Evolutionary conservation across 495 filamentous ascomycete species (phyloP), one percentile per base, ranked within the genome.

Genomic region (Aeminium ludgeri): DNA sequence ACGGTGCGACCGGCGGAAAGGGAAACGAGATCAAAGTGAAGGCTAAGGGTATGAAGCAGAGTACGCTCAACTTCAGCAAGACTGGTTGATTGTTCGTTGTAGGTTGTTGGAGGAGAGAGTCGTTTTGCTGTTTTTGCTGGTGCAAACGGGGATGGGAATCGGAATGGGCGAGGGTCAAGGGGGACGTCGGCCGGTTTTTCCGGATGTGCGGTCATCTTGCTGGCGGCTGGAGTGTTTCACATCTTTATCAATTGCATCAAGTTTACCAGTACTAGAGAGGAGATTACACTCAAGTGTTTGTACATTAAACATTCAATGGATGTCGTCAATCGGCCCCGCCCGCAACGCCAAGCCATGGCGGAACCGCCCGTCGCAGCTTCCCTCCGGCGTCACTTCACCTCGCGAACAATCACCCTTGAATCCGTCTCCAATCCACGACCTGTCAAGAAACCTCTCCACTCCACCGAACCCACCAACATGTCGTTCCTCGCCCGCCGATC

Each of bases 401-500:
- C 4, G 31, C 31, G 8, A n/a, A 30, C 28, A 30, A n/a, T 30
- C 28, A 30, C 8, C 28, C n/a, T 30, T 30, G n/a, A 7, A 30
- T n/a, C n/a, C n/a, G 28, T n/a, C 8, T 7, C 7, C 7, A 30
- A 30, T 30, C 8, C 8, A 30, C n/a, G 28, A n/a, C 28, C 28
- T 7, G 28, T 7, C 28, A 30, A 7, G 28, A 30, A 30, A 25
- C 23, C 23, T 25, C 23, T 43, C 34, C 37, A 41, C 43, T 25
- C 37, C 42, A 36, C 35, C 13, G 32, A 33, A 34, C 30, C 12
- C 30, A 31, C 39, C 43, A 55, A 35, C 30, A 63, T 63, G 60
- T 56, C 57, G 23, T 42, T 52, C 17, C 52, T 63, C 40, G 43
- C 58, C 38, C 40, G 55, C 16, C 55, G 60, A 38, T 17, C 55